A percentile compares a stretch with the other conserved stretches of the same genome.
Conservation (phyloP, 2,329 filamentous ascomycete genomes). For the Aspergillus novofumigatus region DNA sequence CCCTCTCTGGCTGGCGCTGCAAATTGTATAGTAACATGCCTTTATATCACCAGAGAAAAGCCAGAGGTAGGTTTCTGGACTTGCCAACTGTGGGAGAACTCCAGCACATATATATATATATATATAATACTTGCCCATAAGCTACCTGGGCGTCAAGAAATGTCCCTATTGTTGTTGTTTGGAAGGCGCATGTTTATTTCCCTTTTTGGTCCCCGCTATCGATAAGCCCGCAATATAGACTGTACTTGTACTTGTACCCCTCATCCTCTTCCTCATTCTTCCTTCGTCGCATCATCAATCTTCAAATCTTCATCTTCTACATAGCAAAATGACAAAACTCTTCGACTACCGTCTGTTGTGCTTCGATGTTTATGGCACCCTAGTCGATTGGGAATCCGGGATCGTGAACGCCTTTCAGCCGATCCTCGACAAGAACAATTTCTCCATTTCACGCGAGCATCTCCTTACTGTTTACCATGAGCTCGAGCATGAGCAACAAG, state of each 20-base stretch:
- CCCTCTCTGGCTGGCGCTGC: too few species aligned
- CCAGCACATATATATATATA: too few species aligned
- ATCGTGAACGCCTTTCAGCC: slow-evolving; percentile 51
- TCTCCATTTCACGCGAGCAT: slow-evolving; percentile 30
- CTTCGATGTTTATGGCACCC: slow-evolving; percentile 77
- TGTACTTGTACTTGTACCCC: too few species aligned
- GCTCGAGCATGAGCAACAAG: slow-evolving; percentile 48
- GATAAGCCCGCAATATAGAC: neutral
- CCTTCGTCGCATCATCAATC: neutral
- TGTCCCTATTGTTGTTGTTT: too few species aligned
- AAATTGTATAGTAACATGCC: too few species aligned
- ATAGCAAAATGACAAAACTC: slow-evolving; percentile 20
- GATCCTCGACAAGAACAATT: slow-evolving; percentile 36
- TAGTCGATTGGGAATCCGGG: slow-evolving; percentile 74
- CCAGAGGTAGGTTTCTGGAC: too few species aligned
- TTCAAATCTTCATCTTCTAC: neutral
- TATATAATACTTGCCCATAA: neutral
- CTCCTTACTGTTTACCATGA: slow-evolving; percentile 22
- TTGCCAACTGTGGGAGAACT: too few species aligned
- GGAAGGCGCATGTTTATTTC: neutral
- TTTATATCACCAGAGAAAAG: too few species aligned
- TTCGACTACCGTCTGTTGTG: slow-evolving; percentile 52
- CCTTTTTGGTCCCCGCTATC: neutral
- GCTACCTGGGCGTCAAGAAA: too few species aligned
- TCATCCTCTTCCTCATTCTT: neutral